Conservation (phyloP, 1,139 yeast species). For the Barnettozyma hawaiiensis region DNA sequence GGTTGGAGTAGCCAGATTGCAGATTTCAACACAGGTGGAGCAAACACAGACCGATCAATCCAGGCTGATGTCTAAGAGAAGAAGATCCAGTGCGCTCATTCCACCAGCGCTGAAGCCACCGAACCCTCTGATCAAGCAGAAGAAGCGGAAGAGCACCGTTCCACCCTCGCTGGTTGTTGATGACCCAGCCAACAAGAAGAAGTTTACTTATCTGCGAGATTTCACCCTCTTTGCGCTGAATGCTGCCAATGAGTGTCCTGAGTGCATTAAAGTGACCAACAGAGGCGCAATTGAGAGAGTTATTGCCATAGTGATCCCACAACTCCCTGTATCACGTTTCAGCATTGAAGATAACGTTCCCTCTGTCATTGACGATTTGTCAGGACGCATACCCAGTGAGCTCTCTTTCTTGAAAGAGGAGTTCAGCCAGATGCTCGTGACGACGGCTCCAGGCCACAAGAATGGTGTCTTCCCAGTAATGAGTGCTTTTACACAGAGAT, state of each 20-base stretch:
- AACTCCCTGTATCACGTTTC: slow-evolving; percentile 47
- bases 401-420: slow-evolving; percentile 35
- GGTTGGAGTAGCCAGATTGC: background rate
- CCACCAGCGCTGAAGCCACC: slow-evolving; percentile 9
- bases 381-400: slow-evolving; percentile 15
- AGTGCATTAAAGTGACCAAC: slow-evolving; percentile 40
- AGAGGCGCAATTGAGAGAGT: slow-evolving; percentile 42
- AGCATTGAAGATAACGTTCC: slow-evolving; percentile 24
- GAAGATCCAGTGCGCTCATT: slow-evolving; percentile 31
- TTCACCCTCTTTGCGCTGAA: slow-evolving; percentile 44
- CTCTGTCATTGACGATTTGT: slow-evolving; percentile 3
- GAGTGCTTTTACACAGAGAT: slow-evolving; percentile 50
- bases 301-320: slow-evolving; percentile 63
- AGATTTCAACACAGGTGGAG: slow-evolving; percentile 1
- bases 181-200: slow-evolving; percentile 28
- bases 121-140: slow-evolving; percentile 20
- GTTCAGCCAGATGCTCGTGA: slow-evolving; percentile 40
- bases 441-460: slow-evolving; percentile 29
- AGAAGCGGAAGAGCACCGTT: slow-evolving; percentile 40
- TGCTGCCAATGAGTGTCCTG: slow-evolving; percentile 36
- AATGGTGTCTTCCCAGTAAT: slow-evolving; percentile 50
- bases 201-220: slow-evolving; percentile 45
- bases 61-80: slow-evolving; percentile 17
- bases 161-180: slow-evolving; percentile 29
- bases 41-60: background rate